A percentile compares a stretch with the other conserved stretches of the same genome.
phyloP scores from a whole-genome alignment of 441 rosid genomes.

The Euphorbia celastroides region DNA sequence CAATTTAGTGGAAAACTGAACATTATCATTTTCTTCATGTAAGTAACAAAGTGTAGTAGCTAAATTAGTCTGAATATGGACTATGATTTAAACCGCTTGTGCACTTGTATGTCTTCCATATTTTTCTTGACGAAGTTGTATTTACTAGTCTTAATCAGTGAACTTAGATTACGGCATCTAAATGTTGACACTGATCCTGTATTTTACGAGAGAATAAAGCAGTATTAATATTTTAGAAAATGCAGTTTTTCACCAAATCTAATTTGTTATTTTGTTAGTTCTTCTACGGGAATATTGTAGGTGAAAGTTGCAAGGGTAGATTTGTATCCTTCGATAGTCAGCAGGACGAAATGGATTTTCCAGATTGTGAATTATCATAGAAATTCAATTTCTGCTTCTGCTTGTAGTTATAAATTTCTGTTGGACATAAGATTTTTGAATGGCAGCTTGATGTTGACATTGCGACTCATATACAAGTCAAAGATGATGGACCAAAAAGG shows the following conservation, averaged over 20 bases:
- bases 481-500: constrained; percentile 79
- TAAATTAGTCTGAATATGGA: not conserved
- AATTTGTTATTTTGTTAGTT: too few relatives aligned
- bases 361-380: not conserved
- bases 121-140: not conserved
- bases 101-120: not conserved
- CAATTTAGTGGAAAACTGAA: not conserved
- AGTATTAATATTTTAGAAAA: too few relatives aligned
- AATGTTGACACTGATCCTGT: not conserved
- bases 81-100: not conserved
- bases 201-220: too few relatives aligned
- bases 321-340: not conserved
- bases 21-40: not conserved
- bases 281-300: too few relatives aligned
- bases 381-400: not conserved
- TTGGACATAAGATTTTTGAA: constrained; percentile 16
- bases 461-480: constrained; percentile 62
- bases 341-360: not conserved
- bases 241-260: not conserved
- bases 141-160: not conserved
- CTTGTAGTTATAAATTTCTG: not conserved
- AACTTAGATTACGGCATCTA: not conserved
- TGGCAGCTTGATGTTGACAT: constrained; percentile 86
- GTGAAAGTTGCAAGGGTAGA: not conserved
- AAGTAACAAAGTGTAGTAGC: not conserved